phyloP scores from a whole-genome alignment of 2,329 filamentous ascomycete species.

The Pseudogymnoascus sp. region DNA sequence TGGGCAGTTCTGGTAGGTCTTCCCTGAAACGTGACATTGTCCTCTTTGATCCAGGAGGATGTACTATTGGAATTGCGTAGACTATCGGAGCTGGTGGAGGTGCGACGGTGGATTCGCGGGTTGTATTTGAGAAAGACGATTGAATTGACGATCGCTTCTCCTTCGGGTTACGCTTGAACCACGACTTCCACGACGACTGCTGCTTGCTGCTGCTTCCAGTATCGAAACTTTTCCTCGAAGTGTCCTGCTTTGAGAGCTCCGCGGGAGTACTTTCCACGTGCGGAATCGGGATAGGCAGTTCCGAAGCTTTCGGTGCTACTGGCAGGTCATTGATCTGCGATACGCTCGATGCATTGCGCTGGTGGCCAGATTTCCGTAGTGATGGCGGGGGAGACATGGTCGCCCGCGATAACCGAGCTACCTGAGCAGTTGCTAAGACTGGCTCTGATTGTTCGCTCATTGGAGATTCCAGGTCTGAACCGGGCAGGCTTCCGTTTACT shows the following conservation, averaged over 20 bases:
- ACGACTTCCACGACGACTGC: conserved; percentile 55
- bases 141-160: conserved; percentile 50
- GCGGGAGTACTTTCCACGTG: conserved; percentile 21
- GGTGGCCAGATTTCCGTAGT: conserved; percentile 33
- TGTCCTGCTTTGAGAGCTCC: conserved; percentile 42
- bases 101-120: conserved; percentile 68
- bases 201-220: conserved; percentile 36
- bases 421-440: conserved; percentile 41
- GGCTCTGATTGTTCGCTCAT: conserved; percentile 26
- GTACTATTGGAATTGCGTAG: conserved; percentile 14
- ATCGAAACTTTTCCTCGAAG: conserved; percentile 48
- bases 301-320: conserved; percentile 12
- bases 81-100: background rate
- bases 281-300: background rate
- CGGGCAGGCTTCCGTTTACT: conserved; percentile 16
- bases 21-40: conserved; percentile 89
- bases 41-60: conserved; percentile 52
- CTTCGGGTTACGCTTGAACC: conserved; percentile 55
- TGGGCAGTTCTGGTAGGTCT: conserved; percentile 76
- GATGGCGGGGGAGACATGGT: conserved; percentile 40
- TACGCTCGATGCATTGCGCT: conserved; percentile 41
- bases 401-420: conserved; percentile 40
- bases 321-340: conserved; percentile 44
- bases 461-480: conserved; percentile 27
- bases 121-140: conserved; percentile 87